Evolutionary conservation across 2,329 filamentous ascomycete genomes (phyloP), one percentile per base, ranked within the genome.

Genomic region (Alternaria tenuissima): DNA sequence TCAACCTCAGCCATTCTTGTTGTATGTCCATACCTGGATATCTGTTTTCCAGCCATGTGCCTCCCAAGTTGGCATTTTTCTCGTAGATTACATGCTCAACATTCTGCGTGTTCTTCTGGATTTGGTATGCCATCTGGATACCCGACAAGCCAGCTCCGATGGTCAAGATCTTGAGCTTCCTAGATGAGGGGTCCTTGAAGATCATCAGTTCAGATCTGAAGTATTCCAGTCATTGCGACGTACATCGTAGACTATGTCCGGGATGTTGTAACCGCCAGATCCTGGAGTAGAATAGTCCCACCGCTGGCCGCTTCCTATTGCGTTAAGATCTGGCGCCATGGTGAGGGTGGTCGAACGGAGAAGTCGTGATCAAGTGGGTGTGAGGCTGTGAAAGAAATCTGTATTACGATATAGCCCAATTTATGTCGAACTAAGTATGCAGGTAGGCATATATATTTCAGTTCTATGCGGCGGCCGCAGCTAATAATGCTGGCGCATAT

Each of bases 11-110:
- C 12, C 5, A 18, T 26, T 9, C 1, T 18, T 3, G 4, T 18
- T 26, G 2, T 22, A 14, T 9, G 20, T 3, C 3, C 47, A 46
- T 63, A 68, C 68, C 74, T 41, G 74, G 74, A 46, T 79, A 80
- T 52, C 78, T 67, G 54, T 83, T 83, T 62, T 82, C 80, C 2
- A 81, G 65, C 81, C 82, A 84, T 4, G 81, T 83, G 5, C 76
- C 81, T 52, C 80, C 79, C 30, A 83, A 71, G 39, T 80, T 77
- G 14, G 71, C 63, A 53, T 83, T 83, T 69, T 83, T 83, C 65
- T 84, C 82, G 52, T 83, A 84, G 3, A 84, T 79, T 12, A 81
- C 75, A 66, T 81, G 80, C 34, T 83, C 82, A 11, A 85, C 76
- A 61, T 82, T 79, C 76, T 61, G 75, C 52, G 66, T 70, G 32